Evolutionary conservation across 2,329 filamentous ascomycete genomes (phyloP), one percentile per base, ranked within the genome.

Genomic region (Talaromyces sp.): DNA sequence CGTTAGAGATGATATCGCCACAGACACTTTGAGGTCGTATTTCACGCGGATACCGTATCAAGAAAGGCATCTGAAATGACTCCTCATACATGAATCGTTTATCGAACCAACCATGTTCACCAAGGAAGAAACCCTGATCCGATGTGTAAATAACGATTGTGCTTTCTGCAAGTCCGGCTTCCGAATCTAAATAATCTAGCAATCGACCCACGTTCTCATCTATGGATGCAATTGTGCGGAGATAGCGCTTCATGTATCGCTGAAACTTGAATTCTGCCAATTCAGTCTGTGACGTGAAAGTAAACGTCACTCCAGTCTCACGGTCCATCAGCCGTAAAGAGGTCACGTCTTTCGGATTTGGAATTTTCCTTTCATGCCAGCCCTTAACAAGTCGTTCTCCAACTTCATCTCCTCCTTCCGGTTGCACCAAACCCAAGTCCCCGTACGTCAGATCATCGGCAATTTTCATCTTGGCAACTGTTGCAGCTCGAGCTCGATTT

Each of bases 61-160:
- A 70, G 58, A 85, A 83, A 0, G 84, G 83, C 84, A 86, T 85
- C 72, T 85, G 83, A 73, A 86, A 85, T 15, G 76, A 79, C 71
- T 86, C 82, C 67, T 86, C 83, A 72, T 86, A 86, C 80, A 86
- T 85, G 71, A 86, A 85, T 2, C 84, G 80, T 73, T 86, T 86
- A 71, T 85, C 84, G 68, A 85, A 85, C 83, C 83, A 86, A 62
- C 84, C 83, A 67, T 86, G 84, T 65, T 86, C 84, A 7, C 83
- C 83, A 0, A 86, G 79, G 71, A 85, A 86, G 74, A 85, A 85
- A 5, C 84, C 84, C 67, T 85, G 83, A 67, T 85, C 83, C 0
- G 81, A 84, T 0, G 81, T 84, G 67, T 85, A 85, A n/a, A 85
- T 76, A 1, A 85, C 79, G 2, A 85, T 72, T 0, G 83, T 85